A percentile compares a stretch with the other conserved stretches of the same genome.
phyloP scores from a whole-genome alignment of 257 asterid genomes.

The Rubia yunnanensis region DNA sequence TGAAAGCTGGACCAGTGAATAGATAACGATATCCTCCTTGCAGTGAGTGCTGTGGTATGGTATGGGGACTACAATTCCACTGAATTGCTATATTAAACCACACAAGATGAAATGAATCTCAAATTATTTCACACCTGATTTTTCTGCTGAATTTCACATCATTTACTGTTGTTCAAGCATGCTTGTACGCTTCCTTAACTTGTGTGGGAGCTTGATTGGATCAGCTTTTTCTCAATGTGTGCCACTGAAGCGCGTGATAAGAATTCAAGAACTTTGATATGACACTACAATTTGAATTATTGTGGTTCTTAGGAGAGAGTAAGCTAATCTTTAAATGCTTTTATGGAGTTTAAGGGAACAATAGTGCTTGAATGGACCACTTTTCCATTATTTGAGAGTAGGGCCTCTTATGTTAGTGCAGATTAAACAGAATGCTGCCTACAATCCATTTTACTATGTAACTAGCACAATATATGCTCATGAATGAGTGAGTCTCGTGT shows the following conservation, averaged over 20 bases:
- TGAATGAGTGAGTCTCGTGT: not conserved
- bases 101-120: not conserved
- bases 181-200: not conserved
- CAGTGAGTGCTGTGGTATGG: no score
- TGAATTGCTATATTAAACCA: not conserved
- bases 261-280: not conserved
- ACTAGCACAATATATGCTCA: not conserved
- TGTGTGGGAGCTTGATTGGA: not conserved
- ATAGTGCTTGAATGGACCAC: conserved; percentile 8
- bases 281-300: not conserved
- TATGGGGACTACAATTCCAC: not conserved
- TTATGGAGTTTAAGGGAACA: not conserved
- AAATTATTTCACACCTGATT: not conserved
- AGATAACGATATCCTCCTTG: not conserved
- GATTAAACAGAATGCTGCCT: not conserved
- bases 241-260: not conserved
- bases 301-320: not conserved
- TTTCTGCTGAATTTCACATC: not conserved
- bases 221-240: not conserved
- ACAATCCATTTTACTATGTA: no score
- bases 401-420: not conserved
- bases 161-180: not conserved
- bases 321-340: not conserved
- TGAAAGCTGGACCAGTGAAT: not conserved
- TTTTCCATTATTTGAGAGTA: conserved; percentile 6